phyloP scores from a whole-genome alignment of 768 basidiomycete species.

The Podaxis pistillaris region DNA sequence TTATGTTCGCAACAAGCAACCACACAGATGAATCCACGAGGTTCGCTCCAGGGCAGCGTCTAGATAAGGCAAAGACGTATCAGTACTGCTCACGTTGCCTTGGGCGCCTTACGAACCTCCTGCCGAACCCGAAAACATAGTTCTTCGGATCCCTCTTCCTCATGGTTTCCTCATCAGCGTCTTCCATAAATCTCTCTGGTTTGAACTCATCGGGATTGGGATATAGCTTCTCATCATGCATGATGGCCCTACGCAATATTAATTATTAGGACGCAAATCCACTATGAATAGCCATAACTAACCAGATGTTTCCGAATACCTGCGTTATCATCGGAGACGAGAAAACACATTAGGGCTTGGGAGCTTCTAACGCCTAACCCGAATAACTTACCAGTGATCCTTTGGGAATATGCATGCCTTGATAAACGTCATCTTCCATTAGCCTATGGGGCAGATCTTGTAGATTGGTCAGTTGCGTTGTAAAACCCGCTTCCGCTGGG shows the following conservation, averaged over 20 bases:
- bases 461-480: conserved; percentile 3
- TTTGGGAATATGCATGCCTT: conserved; percentile 56
- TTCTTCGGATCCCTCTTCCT: conserved; percentile 29
- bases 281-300: conserved; percentile 11
- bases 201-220: conserved; percentile 48
- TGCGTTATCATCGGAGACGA: conserved; percentile 11
- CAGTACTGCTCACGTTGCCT: neutral
- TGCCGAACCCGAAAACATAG: conserved; percentile 41
- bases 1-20: conserved; percentile 52
- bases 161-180: conserved; percentile 25
- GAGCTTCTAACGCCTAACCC: neutral
- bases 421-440: conserved; percentile 65
- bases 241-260: conserved; percentile 36
- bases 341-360: conserved; percentile 8
- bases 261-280: neutral
- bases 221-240: conserved; percentile 50
- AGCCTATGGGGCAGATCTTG: conserved; percentile 63
- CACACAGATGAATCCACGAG: conserved; percentile 65
- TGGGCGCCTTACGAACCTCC: conserved; percentile 28
- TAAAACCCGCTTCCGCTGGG: neutral
- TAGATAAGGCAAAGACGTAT: conserved; percentile 18
- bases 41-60: conserved; percentile 62
- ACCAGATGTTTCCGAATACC: conserved; percentile 67
- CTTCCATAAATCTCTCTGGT: conserved; percentile 51
- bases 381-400: conserved; percentile 49